These are phyloP conservation scores for Neofusicoccum kwambonambiense DNA, from an alignment of 2,329 filamentous ascomycete genomes.

Conservation along the genomic window DNA sequence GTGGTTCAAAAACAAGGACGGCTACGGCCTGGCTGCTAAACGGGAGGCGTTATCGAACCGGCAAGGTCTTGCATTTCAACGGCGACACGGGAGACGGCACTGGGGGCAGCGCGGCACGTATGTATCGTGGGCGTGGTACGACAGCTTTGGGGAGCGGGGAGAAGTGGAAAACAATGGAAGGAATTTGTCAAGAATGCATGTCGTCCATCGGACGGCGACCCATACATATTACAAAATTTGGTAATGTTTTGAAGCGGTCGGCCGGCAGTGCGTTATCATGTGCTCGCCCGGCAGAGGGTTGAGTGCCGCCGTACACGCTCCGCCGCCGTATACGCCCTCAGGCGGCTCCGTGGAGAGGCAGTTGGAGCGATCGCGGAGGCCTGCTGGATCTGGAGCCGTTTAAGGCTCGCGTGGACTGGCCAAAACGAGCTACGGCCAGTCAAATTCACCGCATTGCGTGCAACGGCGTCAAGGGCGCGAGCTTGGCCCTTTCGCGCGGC, in stretches of 20 bases:
- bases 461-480: slow-evolving; percentile 20
- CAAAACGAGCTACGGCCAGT: slow-evolving; percentile 1
- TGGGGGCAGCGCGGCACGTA: background rate
- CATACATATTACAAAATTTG: slow-evolving; percentile 13
- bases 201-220: background rate
- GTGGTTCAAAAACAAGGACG: background rate
- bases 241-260: slow-evolving; percentile 12
- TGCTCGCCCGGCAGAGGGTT: background rate
- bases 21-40: slow-evolving; percentile 4
- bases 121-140: background rate
- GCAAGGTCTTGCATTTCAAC: slow-evolving; percentile 10
- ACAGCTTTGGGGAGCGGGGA: background rate
- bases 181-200: slow-evolving; percentile 1
- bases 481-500: slow-evolving; percentile 3
- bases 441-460: background rate
- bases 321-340: slow-evolving; percentile 6
- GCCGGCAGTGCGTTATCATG: slow-evolving; percentile 3
- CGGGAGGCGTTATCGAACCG: slow-evolving; percentile 1
- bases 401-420: background rate
- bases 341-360: background rate
- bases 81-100: slow-evolving; percentile 1
- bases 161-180: background rate
- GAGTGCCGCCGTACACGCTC: slow-evolving; percentile 10
- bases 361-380: slow-evolving; percentile 9
- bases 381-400: slow-evolving; percentile 12